A percentile compares a stretch with the other conserved stretches of the same genome.
Conservation (phyloP, 2,329 filamentous ascomycete species). For the Cladophialophora yegresii region DNA sequence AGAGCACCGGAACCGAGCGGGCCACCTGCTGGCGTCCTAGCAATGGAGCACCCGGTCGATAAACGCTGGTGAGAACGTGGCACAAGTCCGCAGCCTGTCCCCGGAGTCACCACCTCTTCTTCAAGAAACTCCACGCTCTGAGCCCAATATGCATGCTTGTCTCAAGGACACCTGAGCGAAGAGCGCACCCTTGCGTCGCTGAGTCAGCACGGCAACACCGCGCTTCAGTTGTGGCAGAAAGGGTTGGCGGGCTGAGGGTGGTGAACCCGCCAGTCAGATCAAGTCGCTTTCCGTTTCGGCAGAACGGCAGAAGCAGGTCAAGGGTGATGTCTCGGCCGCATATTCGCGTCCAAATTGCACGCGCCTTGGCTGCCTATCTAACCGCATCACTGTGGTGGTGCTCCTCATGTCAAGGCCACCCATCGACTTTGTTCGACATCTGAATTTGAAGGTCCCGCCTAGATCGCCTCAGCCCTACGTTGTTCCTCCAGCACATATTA, state of each 20-base stretch:
- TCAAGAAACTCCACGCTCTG: too few relatives aligned
- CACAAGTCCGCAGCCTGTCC: not conserved
- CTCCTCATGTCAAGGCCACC: not conserved
- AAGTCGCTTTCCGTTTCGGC: not conserved
- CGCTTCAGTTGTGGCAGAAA: not conserved
- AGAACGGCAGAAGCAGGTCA: not conserved
- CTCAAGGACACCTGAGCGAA: not conserved
- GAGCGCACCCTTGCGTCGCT: not conserved
- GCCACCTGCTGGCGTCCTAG: too few relatives aligned
- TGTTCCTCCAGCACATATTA: not conserved
- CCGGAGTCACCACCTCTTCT: too few relatives aligned
- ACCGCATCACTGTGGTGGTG: not conserved
- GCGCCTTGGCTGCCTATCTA: not conserved
- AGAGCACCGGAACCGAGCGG: not conserved
- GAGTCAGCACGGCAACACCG: not conserved
- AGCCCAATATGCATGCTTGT: too few relatives aligned
- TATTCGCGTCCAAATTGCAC: not conserved
- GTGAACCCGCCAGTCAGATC: not conserved
- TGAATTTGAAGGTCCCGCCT: not conserved
- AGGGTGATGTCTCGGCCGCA: not conserved
- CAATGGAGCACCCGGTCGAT: not conserved
- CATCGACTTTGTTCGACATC: not conserved
- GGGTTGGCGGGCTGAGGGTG: not conserved
- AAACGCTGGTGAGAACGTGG: too few relatives aligned
- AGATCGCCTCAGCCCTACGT: slow-evolving; percentile 1